Base-by-base conservation (phyloP, 768 basidiomycete genomes). In the Sporobolomyces pararoseus region DNA sequence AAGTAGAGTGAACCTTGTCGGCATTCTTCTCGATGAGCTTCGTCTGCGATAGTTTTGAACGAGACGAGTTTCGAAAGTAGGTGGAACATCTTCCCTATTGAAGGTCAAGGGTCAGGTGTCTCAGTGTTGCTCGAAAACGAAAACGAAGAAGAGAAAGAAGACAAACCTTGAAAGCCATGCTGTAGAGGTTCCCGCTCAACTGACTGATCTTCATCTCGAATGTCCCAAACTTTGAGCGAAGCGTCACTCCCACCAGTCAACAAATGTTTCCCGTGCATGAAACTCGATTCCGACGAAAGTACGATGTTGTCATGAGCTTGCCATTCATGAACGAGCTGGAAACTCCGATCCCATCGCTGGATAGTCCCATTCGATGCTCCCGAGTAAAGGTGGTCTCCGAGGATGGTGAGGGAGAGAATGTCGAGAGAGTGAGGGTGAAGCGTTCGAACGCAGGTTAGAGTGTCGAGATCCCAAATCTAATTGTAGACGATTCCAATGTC, bases 1-100 rank as follows among this genome's bases (percentile, higher is more conserved):
- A 98, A 80, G 87, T 92, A 93, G 51, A 94, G 88, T 7, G 92
- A 93, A 1, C 91, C 90, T 77, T 98, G 95, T 61, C 92, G 85
- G 78, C 96, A 99, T 78, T 91, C 91, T 64, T 83, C 81, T 2
- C 86, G 83, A 77, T 89, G 85, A 1, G 80, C 77, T 1, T 85
- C 83, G 65, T 83, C 83, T 55, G 84, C 92, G 58, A 99, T 84
- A 52, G 92, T 95, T 2, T 87, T 90, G 49, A 93, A 89, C 0
- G 91, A 86, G 9, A 96, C 83, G 71, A 99, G 91, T 76, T 89
- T 76, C 51, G 71, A 57, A 10, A 79, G 68, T 1, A 73, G 66
- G 55, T 71, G 64, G 55, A 75, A 76, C 60, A 77, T 63, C 17
- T 69, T 65, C 32, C 75, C 72, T 73, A 3, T 17, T 35, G 7